Conservation (phyloP, 208 protist genomes). For the Crithidia fasciculata region DNA sequence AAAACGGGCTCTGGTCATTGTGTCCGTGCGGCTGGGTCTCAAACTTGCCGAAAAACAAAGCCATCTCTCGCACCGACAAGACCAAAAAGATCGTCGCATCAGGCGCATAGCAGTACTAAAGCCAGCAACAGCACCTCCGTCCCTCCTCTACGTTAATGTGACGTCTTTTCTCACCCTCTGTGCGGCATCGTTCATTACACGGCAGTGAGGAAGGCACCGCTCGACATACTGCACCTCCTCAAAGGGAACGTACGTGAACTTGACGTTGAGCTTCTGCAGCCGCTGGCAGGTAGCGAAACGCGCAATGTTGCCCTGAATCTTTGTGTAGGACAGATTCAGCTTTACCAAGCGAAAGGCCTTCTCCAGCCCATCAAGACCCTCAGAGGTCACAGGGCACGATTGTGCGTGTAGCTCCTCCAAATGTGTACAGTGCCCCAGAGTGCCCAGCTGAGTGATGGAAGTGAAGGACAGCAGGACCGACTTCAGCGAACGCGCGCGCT, state of each 20-base stretch:
- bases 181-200: conserved; percentile 28
- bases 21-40: no score
- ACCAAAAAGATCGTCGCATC: no score
- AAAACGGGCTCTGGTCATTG: no score
- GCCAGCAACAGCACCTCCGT: not conserved
- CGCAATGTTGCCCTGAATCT: conserved; percentile 15
- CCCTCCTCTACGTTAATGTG: not conserved
- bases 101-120: no score
- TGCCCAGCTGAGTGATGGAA: conserved; percentile 22
- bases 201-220: conserved; percentile 24
- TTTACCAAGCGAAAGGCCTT: conserved; percentile 19
- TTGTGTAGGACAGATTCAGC: conserved; percentile 44
- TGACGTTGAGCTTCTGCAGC: conserved; percentile 40
- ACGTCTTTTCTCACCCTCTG: conserved; percentile 14
- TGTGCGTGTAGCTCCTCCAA: conserved; percentile 40
- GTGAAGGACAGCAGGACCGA: conserved; percentile 32
- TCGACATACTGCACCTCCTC: conserved; percentile 34
- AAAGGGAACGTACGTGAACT: conserved; percentile 25
- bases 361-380: conserved; percentile 36
- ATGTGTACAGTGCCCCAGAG: conserved; percentile 30
- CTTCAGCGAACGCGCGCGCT: conserved; percentile 19
- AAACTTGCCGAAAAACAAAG: no score
- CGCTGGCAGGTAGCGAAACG: conserved; percentile 12
- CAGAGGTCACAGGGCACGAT: conserved; percentile 27
- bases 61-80: no score